Conservation (phyloP, 768 basidiomycete genomes). For the Pleurotus eryngii region DNA sequence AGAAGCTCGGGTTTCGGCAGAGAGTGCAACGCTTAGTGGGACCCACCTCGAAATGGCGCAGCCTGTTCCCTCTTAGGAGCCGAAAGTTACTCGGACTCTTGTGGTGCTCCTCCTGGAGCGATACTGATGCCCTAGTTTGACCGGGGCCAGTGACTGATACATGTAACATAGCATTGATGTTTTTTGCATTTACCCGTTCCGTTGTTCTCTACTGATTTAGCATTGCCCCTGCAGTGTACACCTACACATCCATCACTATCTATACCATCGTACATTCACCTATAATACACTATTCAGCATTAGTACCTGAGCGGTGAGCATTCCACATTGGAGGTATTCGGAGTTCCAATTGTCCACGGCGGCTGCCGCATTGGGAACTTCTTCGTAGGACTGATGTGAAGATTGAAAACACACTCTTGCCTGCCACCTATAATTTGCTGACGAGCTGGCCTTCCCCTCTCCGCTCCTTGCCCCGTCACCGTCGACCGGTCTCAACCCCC, state of each 20-base stretch:
- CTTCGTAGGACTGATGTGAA: neutral
- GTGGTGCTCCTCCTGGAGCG: neutral
- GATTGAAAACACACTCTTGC: slow-evolving; percentile 2
- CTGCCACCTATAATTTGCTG: neutral
- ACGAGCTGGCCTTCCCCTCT: slow-evolving; percentile 3
- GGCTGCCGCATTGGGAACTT: neutral
- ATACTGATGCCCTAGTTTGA: no score
- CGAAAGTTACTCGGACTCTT: neutral
- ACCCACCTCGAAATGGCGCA: no score
- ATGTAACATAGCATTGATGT: neutral
- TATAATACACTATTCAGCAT: neutral
- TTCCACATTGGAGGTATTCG: neutral
- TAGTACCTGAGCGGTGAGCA: neutral
- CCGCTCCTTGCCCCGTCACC: slow-evolving; percentile 17
- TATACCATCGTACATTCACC: neutral
- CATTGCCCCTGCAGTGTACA: neutral
- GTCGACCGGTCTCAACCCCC: slow-evolving; percentile 26
- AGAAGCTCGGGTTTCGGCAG: neutral
- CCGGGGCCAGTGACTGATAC: no score
- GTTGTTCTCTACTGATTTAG: neutral
- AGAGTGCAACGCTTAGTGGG: neutral
- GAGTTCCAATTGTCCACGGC: neutral
- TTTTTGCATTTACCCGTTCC: neutral
- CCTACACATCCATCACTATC: neutral
- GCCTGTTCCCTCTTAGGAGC: neutral